A percentile compares a stretch with the other conserved stretches of the same genome.
These are phyloP conservation scores for Calonectria hawksworthii DNA, from an alignment of 2,329 filamentous ascomycete species.

Conservation along the genomic window DNA sequence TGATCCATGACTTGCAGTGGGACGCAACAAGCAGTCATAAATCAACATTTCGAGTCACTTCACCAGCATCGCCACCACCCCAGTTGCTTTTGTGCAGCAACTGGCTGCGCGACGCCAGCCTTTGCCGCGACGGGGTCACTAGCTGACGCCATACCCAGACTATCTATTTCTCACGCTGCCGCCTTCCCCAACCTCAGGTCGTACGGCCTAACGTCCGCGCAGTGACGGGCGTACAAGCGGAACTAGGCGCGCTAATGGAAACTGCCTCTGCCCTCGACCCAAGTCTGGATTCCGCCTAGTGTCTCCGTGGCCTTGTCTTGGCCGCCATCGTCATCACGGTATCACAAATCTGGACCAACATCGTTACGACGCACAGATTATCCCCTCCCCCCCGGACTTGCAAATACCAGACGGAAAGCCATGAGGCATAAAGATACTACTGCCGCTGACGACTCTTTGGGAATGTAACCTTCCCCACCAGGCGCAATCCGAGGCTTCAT, in stretches of 20 bases:
- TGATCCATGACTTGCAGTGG: slow-evolving; percentile 21
- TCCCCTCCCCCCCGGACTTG: neutral
- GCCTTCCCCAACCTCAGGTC: neutral
- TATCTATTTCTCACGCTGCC: neutral
- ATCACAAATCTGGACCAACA: neutral
- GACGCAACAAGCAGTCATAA: slow-evolving; percentile 6
- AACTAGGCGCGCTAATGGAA: slow-evolving; percentile 9
- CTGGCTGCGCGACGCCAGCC: slow-evolving; percentile 8
- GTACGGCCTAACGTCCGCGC: slow-evolving; percentile 6
- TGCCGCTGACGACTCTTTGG: neutral
- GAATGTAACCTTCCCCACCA: slow-evolving; percentile 17
- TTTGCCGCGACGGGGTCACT: slow-evolving; percentile 1
- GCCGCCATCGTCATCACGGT: neutral
- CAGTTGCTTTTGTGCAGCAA: slow-evolving; percentile 12
- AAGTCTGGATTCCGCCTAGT: slow-evolving; percentile 2
- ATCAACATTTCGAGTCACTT: slow-evolving; percentile 5
- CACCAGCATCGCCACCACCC: slow-evolving; percentile 10
- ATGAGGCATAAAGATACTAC: neutral
- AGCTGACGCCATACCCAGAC: slow-evolving; percentile 6
- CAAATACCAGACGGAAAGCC: slow-evolving; percentile 1
- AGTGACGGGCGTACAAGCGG: slow-evolving; percentile 1
- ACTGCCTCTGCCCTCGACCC: neutral
- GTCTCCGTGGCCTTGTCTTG: neutral
- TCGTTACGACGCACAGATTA: neutral
- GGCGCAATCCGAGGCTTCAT: neutral